These are phyloP conservation scores for Colletotrichum shisoi DNA, from an alignment of 2,329 filamentous ascomycete genomes.

Conservation along the genomic window DNA sequence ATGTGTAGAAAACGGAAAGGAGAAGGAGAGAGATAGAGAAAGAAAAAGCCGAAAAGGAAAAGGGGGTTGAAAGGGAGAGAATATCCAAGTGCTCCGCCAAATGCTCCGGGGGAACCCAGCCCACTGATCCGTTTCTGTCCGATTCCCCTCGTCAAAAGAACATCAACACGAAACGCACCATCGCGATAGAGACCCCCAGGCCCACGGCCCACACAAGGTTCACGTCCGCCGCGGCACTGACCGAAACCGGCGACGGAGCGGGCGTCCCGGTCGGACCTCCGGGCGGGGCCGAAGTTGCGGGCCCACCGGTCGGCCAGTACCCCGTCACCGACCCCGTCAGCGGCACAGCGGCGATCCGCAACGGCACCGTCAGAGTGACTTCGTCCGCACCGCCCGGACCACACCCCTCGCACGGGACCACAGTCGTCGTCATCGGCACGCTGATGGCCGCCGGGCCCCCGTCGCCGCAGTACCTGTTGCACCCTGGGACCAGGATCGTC, in stretches of 20 bases:
- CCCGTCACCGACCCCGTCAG: slow-evolving; percentile 33
- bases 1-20: slow-evolving; percentile 32
- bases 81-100: slow-evolving; percentile 29
- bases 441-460: slow-evolving; percentile 25
- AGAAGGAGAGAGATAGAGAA: not conserved
- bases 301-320: slow-evolving; percentile 12
- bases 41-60: slow-evolving; percentile 3
- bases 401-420: slow-evolving; percentile 46
- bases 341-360: slow-evolving; percentile 31
- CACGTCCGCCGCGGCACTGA: slow-evolving; percentile 24
- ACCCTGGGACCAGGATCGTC: slow-evolving; percentile 43
- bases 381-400: slow-evolving; percentile 46
- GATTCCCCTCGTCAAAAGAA: slow-evolving; percentile 21
- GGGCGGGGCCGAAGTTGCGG: not conserved
- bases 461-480: slow-evolving; percentile 41
- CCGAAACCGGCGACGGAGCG: slow-evolving; percentile 18
- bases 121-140: not conserved
- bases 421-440: slow-evolving; percentile 45
- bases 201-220: slow-evolving; percentile 18
- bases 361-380: slow-evolving; percentile 49
- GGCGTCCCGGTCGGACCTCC: slow-evolving; percentile 20
- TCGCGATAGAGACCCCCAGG: slow-evolving; percentile 22
- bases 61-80: not conserved
- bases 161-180: slow-evolving; percentile 26
- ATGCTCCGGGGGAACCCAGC: slow-evolving; percentile 33